Percentiles rank a stretch among this genome's conserved stretches.
Evolutionary conservation across 1,139 yeast species (phyloP).

Genomic region (Eremothecium sinecaudum): DNA sequence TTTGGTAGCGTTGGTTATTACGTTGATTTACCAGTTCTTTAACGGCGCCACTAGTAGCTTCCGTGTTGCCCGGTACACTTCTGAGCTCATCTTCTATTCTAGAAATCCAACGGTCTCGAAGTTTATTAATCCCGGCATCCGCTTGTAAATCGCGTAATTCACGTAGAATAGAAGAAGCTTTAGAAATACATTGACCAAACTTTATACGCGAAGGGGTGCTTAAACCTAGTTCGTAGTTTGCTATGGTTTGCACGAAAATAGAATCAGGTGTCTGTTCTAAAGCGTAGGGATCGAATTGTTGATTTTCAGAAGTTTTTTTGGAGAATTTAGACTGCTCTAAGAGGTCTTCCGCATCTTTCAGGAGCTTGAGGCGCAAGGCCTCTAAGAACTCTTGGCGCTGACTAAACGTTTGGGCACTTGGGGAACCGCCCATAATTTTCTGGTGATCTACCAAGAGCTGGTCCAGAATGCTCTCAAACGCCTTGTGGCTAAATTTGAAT

Average conservation of each 20-base stretch:
- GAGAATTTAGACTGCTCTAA: conserved; percentile 4
- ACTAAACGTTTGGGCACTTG: conserved; percentile 4
- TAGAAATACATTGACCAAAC: conserved; percentile 4
- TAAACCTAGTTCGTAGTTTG: conserved; percentile 8
- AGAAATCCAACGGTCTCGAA: neutral
- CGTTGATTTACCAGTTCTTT: too few species aligned
- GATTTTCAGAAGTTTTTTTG: conserved; percentile 3
- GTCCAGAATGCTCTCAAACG: neutral
- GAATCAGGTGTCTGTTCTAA: neutral
- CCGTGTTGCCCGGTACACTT: too few species aligned
- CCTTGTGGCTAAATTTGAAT: neutral
- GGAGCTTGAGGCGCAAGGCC: conserved; percentile 7
- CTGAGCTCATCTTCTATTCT: too few species aligned
- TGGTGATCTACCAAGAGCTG: conserved; percentile 1
- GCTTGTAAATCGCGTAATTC: too few species aligned
- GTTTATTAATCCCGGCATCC: too few species aligned
- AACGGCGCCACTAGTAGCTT: too few species aligned
- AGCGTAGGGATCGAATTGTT: neutral
- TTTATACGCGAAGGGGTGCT: conserved; percentile 2
- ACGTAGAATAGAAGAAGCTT: conserved; percentile 1
- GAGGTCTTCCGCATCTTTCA: conserved; percentile 9
- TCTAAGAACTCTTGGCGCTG: conserved; percentile 5
- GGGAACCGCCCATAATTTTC: neutral
- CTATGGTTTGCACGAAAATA: conserved; percentile 5
- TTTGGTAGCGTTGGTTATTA: too few species aligned